Evolutionary conservation across 192 early-diverging fungal species (phyloP), one percentile per base, ranked within the genome.

Genomic region (Gigaspora rosea): DNA sequence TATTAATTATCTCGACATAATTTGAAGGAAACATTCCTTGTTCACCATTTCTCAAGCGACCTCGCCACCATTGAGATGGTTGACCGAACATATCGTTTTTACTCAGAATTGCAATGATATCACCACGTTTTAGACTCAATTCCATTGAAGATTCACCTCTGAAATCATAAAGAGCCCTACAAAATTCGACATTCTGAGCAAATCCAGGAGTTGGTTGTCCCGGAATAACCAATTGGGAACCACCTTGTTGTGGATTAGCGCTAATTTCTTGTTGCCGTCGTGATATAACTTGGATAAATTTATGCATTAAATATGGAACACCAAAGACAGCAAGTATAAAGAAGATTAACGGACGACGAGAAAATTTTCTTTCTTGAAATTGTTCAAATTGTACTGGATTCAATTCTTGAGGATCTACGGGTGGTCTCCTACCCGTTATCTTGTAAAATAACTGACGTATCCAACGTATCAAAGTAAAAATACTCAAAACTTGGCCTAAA

Each of bases 1-100:
- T 95, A 80, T 91, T 90, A 27, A 98, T 93, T 11, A 95, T 87
- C 49, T 94, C 89, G n/a, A 96, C 94, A 76, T 96, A 99, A 75
- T 90, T 96, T 73, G 90, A 88, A 12, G 97, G 96, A 87, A 99
- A 99, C 27, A 93, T 76, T 12, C 96, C 97, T 77, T 94, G 89
- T 51, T 85, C 85, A 7, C 97, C 96, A 62, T 87, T 88, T 75
- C 94, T 91, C 11, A 92, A 84, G 47, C 93, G 81, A 12, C 96
- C 97, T 52, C 92, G 81, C 97, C 97, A 99, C 97, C 97, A 99
- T 80, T 87, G 86, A 48, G 90, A 88, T 41, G 89, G 90, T 72
- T 90, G 85, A 16, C 92, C 92, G 64, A 90, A 92, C 20, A 87
- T 88, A 78, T 96, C 94, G 11, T 88, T 81, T 83, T 96, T 95